These are phyloP conservation scores for Ballota nigra DNA, from an alignment of 257 asterid species.

Conservation along the genomic window DNA sequence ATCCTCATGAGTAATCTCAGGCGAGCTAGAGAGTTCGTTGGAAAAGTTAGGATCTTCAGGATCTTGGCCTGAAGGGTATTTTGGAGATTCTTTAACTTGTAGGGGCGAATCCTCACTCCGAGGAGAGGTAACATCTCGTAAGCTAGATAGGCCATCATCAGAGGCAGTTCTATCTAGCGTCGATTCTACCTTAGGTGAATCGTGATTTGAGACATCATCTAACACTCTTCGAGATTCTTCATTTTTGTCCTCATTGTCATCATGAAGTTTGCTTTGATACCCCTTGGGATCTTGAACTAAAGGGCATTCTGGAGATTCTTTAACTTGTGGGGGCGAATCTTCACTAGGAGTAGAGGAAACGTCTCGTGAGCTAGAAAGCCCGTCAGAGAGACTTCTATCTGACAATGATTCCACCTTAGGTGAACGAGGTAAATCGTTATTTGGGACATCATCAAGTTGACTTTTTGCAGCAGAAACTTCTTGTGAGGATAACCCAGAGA, in stretches of 20 bases:
- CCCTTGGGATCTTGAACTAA: constrained; percentile 22
- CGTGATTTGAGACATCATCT: constrained; percentile 23
- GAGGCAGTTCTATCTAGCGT: constrained; percentile 29
- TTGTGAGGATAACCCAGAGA: constrained; percentile 23
- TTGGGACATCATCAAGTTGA: constrained; percentile 21
- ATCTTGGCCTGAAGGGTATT: constrained; percentile 27
- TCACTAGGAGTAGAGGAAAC: constrained; percentile 22
- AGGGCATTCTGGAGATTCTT: constrained; percentile 21
- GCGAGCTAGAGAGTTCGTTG: constrained; percentile 41
- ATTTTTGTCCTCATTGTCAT: too few relatives aligned
- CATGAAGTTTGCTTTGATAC: constrained; percentile 16
- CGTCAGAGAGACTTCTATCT: constrained; percentile 27
- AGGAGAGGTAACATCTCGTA: constrained; percentile 26
- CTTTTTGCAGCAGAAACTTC: constrained; percentile 22
- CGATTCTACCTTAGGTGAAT: constrained; percentile 28
- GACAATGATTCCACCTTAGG: constrained; percentile 28
- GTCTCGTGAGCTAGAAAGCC: constrained; percentile 35
- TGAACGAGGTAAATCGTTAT: constrained; percentile 26
- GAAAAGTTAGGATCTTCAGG: constrained; percentile 33
- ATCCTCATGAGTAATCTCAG: constrained; percentile 31
- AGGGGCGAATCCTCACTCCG: constrained; percentile 25
- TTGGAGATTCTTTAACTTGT: constrained; percentile 22
- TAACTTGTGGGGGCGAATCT: constrained; percentile 22
- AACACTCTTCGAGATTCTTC: too few relatives aligned
- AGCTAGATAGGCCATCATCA: constrained; percentile 28